Evolutionary conservation across 2,329 filamentous ascomycete genomes (phyloP).

Genomic region (Fusarium fracticaudum): DNA sequence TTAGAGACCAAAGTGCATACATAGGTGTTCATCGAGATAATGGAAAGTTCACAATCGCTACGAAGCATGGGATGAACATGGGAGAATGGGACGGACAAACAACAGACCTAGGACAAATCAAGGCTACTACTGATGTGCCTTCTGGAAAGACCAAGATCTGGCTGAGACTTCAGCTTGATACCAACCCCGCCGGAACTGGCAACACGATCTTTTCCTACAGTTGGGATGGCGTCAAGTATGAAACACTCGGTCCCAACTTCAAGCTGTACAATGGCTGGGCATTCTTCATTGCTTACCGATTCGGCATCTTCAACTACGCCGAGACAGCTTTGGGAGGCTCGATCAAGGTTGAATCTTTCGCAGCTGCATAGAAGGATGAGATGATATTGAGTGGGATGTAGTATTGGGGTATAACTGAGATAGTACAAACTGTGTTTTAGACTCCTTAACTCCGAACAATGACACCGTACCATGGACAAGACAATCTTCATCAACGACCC

Average conservation of each 20-base stretch:
- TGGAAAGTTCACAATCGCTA: slow-evolving; percentile 44
- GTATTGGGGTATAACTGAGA: background rate
- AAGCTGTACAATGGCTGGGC: slow-evolving; percentile 54
- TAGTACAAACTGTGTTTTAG: background rate
- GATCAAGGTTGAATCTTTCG: slow-evolving; percentile 30
- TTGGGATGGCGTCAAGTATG: slow-evolving; percentile 24
- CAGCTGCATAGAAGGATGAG: background rate
- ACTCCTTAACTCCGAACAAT: background rate
- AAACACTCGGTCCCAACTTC: slow-evolving; percentile 46
- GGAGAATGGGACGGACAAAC: slow-evolving; percentile 44
- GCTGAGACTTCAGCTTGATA: slow-evolving; percentile 39
- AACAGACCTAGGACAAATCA: slow-evolving; percentile 25
- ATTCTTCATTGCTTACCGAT: slow-evolving; percentile 61
- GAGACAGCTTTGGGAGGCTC: slow-evolving; percentile 54
- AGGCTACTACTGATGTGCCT: slow-evolving; percentile 34
- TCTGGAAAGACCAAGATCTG: slow-evolving; percentile 32
- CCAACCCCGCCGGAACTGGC: slow-evolving; percentile 33
- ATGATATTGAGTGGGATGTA: background rate
- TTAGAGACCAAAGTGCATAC: slow-evolving; percentile 63
- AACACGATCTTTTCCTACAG: slow-evolving; percentile 34
- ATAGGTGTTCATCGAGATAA: slow-evolving; percentile 56
- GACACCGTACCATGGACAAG: background rate
- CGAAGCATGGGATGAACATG: slow-evolving; percentile 52
- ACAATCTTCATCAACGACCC: no score
- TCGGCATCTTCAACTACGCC: slow-evolving; percentile 60